These are phyloP conservation scores for Pharnaceum exiguum DNA, from an alignment of 148 eudicot species.

Conservation along the genomic window DNA sequence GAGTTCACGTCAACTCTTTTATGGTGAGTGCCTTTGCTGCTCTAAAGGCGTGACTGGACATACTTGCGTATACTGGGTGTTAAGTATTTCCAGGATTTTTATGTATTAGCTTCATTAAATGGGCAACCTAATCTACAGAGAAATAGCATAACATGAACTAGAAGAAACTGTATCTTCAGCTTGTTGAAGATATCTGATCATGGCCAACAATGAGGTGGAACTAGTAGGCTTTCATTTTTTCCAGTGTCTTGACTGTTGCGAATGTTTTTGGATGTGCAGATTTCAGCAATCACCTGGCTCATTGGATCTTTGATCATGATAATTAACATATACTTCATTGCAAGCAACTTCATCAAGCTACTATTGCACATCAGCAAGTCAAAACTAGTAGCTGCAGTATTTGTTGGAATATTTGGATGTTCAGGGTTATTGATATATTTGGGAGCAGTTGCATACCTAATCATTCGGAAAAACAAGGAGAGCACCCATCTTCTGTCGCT, in stretches of 20 bases:
- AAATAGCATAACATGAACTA: background rate
- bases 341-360: constrained; percentile 54
- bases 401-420: constrained; percentile 64
- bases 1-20: constrained; percentile 62
- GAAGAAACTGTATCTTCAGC: background rate
- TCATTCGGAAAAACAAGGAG: constrained; percentile 65
- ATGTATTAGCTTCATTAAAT: no score
- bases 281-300: constrained; percentile 81
- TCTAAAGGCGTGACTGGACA: background rate
- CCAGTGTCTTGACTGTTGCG: background rate
- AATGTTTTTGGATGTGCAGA: constrained; percentile 31
- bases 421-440: constrained; percentile 64
- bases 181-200: no score
- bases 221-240: no score
- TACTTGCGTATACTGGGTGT: background rate
- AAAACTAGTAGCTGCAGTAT: constrained; percentile 36
- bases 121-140: no score
- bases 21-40: constrained; percentile 32
- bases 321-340: constrained; percentile 78
- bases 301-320: constrained; percentile 85
- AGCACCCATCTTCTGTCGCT: constrained; percentile 51
- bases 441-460: constrained; percentile 66
- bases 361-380: constrained; percentile 63
- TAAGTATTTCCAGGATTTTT: background rate
- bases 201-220: no score